Evolutionary conservation across 257 asterid species (phyloP), one percentile per base, ranked within the genome.

Genomic region (Mentha longifolia): DNA sequence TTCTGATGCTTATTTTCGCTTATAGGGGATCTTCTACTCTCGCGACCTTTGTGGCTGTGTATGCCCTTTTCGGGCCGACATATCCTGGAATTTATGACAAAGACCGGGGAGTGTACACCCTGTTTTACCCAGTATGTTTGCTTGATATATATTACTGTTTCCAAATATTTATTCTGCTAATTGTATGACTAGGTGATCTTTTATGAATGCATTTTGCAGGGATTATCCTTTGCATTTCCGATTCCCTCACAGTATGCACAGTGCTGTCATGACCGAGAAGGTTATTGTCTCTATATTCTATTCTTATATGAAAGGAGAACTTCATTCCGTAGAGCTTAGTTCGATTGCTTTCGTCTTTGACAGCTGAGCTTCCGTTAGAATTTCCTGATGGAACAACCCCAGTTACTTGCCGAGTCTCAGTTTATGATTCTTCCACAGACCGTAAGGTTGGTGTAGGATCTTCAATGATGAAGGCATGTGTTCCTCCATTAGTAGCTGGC

Each of bases 301-400:
- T 65, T 54, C 61, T 43, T n/a, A 66, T 22, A 33, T 67, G 13
- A 67, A 58, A 37, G 41, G 42, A 17, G 11, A 13, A 49, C 33
- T 25, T 59, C 52, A 67, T 47, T 59, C 69, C 59, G 51, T 45
- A 33, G 30, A 28, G 28, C 70, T 66, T 63, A 75, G n/a, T 61
- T 52, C 41, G 30, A 9, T 49, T 50, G 20, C 15, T 61, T 61
- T 56, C 30, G 61, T 52, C 54, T 37, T 59, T 55, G 76, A 45
- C 63, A 91, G 97, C 95, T 61, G 97, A 87, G 77, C 90, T 91
- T 25, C 97, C 97, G 0, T 78, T 91, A 77, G 97, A 89, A 84
- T 91, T 91, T 80, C 96, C 96, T 13, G 97, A 91, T 73, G 96
- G 97, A 68, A 91, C 96, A 65, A 91, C 96, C 77, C 97, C 97